Conservation (phyloP, 1,284 basidiomycete species). For the Ceratobasidium theobromae region DNA sequence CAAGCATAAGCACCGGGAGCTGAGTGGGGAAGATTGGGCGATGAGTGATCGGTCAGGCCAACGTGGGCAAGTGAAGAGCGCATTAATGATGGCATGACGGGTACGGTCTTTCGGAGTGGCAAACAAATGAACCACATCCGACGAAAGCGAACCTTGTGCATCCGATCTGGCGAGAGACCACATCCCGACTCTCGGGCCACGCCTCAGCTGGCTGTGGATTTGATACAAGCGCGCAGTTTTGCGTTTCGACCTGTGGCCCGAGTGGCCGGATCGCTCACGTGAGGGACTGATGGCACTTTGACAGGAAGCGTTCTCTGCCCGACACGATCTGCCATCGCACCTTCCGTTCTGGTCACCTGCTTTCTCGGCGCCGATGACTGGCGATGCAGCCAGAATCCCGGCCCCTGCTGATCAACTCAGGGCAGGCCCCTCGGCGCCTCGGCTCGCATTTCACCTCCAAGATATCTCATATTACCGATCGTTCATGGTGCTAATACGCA, state of each 20-base stretch:
- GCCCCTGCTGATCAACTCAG: conserved; percentile 27
- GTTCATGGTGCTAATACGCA: neutral
- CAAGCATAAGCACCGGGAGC: conserved; percentile 14
- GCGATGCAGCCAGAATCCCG: conserved; percentile 9
- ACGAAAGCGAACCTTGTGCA: conserved; percentile 16
- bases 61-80: conserved; percentile 24
- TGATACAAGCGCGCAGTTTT: conserved; percentile 24
- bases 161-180: neutral
- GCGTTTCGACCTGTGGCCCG: neutral
- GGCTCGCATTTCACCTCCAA: neutral
- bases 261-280: conserved; percentile 14
- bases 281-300: neutral
- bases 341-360: neutral
- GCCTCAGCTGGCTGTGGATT: conserved; percentile 15
- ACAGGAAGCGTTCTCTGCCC: conserved; percentile 14
- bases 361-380: neutral
- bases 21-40: conserved; percentile 27
- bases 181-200: conserved; percentile 26
- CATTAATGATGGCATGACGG: conserved; percentile 9
- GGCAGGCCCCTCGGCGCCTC: conserved; percentile 18
- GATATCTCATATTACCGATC: neutral
- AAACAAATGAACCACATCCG: conserved; percentile 30
- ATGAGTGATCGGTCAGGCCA: conserved; percentile 19
- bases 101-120: conserved; percentile 28
- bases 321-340: conserved; percentile 14